Evolutionary conservation across 768 basidiomycete genomes (phyloP), one percentile per base, ranked within the genome.

Genomic region (Dioszegia crocea): DNA sequence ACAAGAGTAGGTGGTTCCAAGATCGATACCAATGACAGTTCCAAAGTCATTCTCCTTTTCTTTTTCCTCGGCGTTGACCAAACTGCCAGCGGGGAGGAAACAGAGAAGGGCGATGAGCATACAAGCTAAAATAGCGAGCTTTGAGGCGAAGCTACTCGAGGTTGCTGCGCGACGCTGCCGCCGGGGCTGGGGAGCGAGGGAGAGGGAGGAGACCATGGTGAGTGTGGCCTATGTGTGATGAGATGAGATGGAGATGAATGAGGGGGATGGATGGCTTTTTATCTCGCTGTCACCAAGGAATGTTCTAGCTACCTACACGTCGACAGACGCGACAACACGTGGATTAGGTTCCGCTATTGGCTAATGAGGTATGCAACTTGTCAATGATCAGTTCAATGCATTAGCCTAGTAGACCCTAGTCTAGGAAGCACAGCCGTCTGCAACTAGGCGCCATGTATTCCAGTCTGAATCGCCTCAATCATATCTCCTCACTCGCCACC

Each of bases 1-100:
- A 81, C 92, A 96, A 64, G 92, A 96, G 80, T 96, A 91, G 68
- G 88, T 91, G 48, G 91, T 96, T 80, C 91, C 91, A 80, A 94
- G 81, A 82, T 94, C 91, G 88, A 73, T 51, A 67, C 31, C 92
- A 76, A 94, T 94, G 38, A 94, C 91, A 36, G 88, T 88, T 57
- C 92, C 91, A 77, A 88, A 92, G 71, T 92, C 88, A 29, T 85
- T 79, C 65, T 83, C 83, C 58, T 82, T 80, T 43, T 54, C 40
- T 66, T 79, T 80, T 64, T 80, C 80, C 36, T 77, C 78, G 33
- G 86, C 86, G 65, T 87, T 84, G 44, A 89, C 90, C 50, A 78
- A 79, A 55, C 82, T 83, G 30, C 81, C 80, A 38, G 83, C 80
- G 17, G 88, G 86, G 70, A 83, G 85, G 64, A 91, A 79, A 75